These are phyloP conservation scores for Cunninghamia lanceolata DNA, from an alignment of 75 land plant species.

Conservation along the genomic window DNA sequence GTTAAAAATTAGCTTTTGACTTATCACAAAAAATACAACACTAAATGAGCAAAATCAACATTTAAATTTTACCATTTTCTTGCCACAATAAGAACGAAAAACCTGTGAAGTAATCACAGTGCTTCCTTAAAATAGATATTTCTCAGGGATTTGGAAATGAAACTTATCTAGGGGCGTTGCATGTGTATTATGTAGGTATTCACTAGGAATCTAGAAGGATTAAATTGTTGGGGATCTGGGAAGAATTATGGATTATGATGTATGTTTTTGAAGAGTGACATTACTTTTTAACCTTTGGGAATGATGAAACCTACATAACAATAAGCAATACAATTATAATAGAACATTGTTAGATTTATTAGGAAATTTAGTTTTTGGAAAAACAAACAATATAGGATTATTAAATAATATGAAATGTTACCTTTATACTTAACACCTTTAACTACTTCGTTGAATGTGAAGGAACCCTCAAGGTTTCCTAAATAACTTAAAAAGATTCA, in stretches of 20 bases:
- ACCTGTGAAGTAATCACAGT: too few relatives aligned
- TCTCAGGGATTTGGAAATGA: too few relatives aligned
- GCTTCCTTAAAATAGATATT: too few relatives aligned
- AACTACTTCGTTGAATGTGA: slow-evolving; percentile 41
- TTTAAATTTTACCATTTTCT: too few relatives aligned
- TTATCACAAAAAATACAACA: too few relatives aligned
- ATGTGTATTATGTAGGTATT: neutral
- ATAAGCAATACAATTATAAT: neutral
- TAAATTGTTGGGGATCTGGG: slow-evolving; percentile 63
- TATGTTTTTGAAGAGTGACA: slow-evolving; percentile 80
- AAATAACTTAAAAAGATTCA: slow-evolving; percentile 27
- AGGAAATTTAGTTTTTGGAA: too few relatives aligned
- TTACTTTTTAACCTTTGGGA: slow-evolving; percentile 88
- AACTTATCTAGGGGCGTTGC: too few relatives aligned
- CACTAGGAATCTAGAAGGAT: slow-evolving; percentile 87
- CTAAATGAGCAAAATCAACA: too few relatives aligned
- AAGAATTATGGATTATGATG: slow-evolving; percentile 77
- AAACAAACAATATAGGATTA: too few relatives aligned
- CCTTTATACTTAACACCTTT: slow-evolving; percentile 46
- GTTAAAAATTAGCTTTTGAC: too few relatives aligned
- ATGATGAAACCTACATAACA: slow-evolving; percentile 57
- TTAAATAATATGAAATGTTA: neutral
- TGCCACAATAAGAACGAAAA: too few relatives aligned
- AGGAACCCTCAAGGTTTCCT: slow-evolving; percentile 42
- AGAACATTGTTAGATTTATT: neutral